Base-by-base conservation (phyloP, 306 rosid genomes). In the Cucurbita moschata region DNA sequence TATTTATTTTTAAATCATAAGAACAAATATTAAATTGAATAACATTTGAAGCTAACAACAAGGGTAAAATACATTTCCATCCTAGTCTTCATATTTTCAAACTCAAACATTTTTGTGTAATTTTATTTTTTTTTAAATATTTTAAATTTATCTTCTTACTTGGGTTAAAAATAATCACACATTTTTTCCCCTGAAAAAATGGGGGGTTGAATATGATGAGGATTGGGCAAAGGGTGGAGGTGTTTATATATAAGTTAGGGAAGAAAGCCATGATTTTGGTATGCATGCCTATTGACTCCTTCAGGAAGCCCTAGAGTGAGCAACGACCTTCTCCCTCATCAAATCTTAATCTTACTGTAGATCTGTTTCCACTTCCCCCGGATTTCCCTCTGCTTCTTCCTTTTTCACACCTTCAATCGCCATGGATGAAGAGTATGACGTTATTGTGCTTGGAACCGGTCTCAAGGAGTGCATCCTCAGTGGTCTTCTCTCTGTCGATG, bases 401-500 rank as follows among this genome's bases (percentile, higher is more conserved):
- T 67, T 43, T 67, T 46, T 11, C 11, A 65, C 1, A 21, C 38
- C 72, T 44, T 21, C n/a, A 43, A 43, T 66, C 72, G 56, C 73
- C 69, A 80, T 94, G 98, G 97, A 94, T 82, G 98, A 90, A 81
- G 96, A 90, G 66, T 90, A 94, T 75, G 96, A 94, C 65, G 99
- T 90, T 21, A 81, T 94, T 53, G 97, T 94, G 23, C 75, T 91
- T 13, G 97, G 96, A 37, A 94, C 99, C 7, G 99, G 99, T 61
- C 97, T 94, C 76, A 94, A 94, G 81, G 97, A 94, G 76, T 94
- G 97, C 88, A 91, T 94, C 78, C 97, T 94, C 81, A 91, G 99
- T 40, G 97, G 99, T 62, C 99, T 94, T 91, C 97, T 94, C 84
- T 94, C 99, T 73, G 99, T 94, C 23, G 97, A 94, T 81, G 92